Base-by-base conservation (phyloP, 768 basidiomycete genomes). In the Gymnopilus dilepis region DNA sequence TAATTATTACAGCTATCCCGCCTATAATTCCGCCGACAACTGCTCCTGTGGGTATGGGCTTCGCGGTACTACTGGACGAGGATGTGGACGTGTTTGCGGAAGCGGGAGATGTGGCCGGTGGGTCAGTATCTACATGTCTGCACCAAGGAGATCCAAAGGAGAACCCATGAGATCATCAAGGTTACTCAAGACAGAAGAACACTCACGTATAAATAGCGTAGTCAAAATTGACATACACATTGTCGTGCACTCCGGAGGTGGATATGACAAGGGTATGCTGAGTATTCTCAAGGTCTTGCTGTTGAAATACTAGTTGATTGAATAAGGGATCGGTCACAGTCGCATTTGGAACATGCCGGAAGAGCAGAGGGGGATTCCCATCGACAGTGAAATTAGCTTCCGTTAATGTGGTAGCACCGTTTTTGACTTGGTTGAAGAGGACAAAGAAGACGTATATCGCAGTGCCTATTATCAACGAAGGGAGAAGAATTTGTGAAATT, bases 181-280 rank as follows among this genome's bases (percentile, higher is more conserved):
- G 9, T 17, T 43, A 22, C 42, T 41, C 37, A 22, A 9, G 8
- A 21, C 22, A 6, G 22, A 6, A 17, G 19, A 54, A 58, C 47
- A 67, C 77, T 55, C 61, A 79, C 79, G 77, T 79, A 64, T 80
- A 80, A 21, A 74, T 72, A 7, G 77, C 78, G 64, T 78, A 80
- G 64, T 80, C 78, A 62, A 80, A 80, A 56, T 71, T 75, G 26
- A 77, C 67, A 56, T 69, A 79, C n/a, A 76, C 65, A 33, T 69
- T 58, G 17, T 62, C 61, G 42, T 72, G 51, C 2, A 70, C 55
- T 11, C 73, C 77, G 17, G 73, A 68, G 2, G 75, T 76, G 0
- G 71, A 69, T 56, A 80, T 75, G 0, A 67, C 42, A 11, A 79
- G 60, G 3, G 65, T 66, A 53, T 79, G 78, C 4, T 70, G 57